Base-by-base conservation (phyloP, 2,329 filamentous ascomycete genomes). In the Mycosphaerella arachidis region DNA sequence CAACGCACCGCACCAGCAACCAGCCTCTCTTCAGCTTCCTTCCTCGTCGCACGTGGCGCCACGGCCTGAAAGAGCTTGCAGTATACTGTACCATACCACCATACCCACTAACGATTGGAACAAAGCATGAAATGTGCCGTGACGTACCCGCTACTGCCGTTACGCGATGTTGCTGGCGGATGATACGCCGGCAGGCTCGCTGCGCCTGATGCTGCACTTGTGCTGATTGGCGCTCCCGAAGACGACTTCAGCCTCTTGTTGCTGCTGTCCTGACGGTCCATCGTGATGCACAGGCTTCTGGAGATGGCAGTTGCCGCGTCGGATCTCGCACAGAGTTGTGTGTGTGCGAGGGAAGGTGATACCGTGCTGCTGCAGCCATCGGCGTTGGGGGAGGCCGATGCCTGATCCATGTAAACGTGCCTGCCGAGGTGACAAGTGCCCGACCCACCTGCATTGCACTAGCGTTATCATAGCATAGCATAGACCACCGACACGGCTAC, bases 191-290 rank as follows among this genome's bases (percentile, higher is more conserved):
- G 68, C 48, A 71, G 59, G 46, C 59, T 58, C 56, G 67, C 60
- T 61, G 66, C 63, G 46, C 57, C 61, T 52, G 57, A 57, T 20
- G 58, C 56, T 8, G 59, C 13, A 24, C 16, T 51, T 13, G 37
- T 64, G 64, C 63, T 65, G 61, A 70, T 64, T 63, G 67, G 67
- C 53, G 63, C 65, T 50, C 67, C 65, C 20, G 59, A 63, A n/a
- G 67, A 60, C 20, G 65, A 62, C 56, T 71, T 71, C 45, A 70
- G 59, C 43, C 70, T 66, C 62, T 72, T 72, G 58, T 67, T 67
- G 63, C 61, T 52, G 50, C 50, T 52, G 50, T 35, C 50, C 16
- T 31, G 30, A 35, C 35, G 30, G 59, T 66, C 63, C 35, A 57
- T 57, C 24, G 48, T 51, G 50, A 48, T 53, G 51, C 33, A 55